Base-by-base conservation (phyloP, 2,329 filamentous ascomycete species). In the Exophiala aquamarina region DNA sequence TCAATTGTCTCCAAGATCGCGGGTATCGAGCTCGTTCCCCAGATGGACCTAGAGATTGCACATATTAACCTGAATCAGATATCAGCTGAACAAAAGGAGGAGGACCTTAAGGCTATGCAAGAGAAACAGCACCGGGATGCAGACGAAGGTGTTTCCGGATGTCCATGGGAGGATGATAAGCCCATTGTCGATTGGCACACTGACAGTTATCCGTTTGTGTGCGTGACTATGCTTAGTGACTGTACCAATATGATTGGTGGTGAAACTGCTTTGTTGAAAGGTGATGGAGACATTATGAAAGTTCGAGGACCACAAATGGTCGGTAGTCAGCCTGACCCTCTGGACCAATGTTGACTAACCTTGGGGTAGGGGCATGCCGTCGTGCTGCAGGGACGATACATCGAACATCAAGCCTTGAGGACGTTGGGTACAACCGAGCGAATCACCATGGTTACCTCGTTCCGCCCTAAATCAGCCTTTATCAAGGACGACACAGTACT, bases 351-450 rank as follows among this genome's bases (percentile, higher is more conserved):
- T 39, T 41, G 7, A 28, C 35, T 52, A 33, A 49, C 32, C 15
- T 21, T n/a, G 17, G 26, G 9, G n/a, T 23, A 83, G 79, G 82
- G 80, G 13, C 79, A 74, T 41, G 81, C 79, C 3, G 78, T 84
- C 1, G 72, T 86, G n/a, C 69, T 86, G 34, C 83, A 86, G 62
- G 83, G 83, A 13, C 73, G 82, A 17, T 84, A 86, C 65, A 82
- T 86, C 50, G 76, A 80, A 53, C 83, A 86, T 61, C 75, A 79
- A 49, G 83, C 82, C 1, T 70, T 84, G 14, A 76, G 74, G 10
- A 78, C 81, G 8, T 65, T 80, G 1, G 79, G 80, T 14, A 71
- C 72, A 3, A 73, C 74, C 18, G 83, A 86, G 63, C 76, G 82
- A 26, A 84, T 86, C 64, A 79, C 73, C 34, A 81, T 83, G 67